These are phyloP conservation scores for Fistulifera pelliculosa DNA, from an alignment of 108 stramenopile species.

Conservation along the genomic window DNA sequence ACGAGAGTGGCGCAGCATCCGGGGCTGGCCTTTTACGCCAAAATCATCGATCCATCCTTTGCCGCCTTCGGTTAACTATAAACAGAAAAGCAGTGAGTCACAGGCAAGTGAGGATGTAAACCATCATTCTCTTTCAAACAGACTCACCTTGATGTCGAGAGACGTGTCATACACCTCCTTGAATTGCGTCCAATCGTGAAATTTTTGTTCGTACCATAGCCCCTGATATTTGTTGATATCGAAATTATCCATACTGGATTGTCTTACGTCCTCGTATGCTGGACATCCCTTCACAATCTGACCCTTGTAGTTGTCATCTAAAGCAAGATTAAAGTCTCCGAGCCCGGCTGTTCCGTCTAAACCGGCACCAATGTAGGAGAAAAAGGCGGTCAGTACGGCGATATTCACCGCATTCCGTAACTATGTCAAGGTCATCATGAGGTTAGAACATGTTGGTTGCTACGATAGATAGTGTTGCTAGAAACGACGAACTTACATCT, in stretches of 20 bases:
- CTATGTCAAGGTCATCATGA: constrained; percentile 1
- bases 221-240: constrained; percentile 85
- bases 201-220: constrained; percentile 85
- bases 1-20: constrained; percentile 62
- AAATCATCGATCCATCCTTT: constrained; percentile 88
- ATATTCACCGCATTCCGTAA: constrained; percentile 70
- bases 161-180: constrained; percentile 91
- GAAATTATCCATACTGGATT: constrained; percentile 81
- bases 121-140: constrained; percentile 10
- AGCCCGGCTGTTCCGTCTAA: constrained; percentile 75
- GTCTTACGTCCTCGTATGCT: constrained; percentile 75
- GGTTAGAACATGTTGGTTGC: not conserved
- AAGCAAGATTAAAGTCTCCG: constrained; percentile 75
- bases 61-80: constrained; percentile 34
- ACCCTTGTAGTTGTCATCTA: constrained; percentile 81
- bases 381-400: constrained; percentile 59
- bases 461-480: no score
- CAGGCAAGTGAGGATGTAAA: not conserved
- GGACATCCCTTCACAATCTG: constrained; percentile 83
- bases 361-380: constrained; percentile 75
- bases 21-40: constrained; percentile 83
- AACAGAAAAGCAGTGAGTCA: constrained; percentile 1
- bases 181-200: constrained; percentile 93
- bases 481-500: constrained; percentile 25
- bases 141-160: constrained; percentile 71